phyloP scores from a whole-genome alignment of 768 basidiomycete genomes.

The Termitomyces sp. region DNA sequence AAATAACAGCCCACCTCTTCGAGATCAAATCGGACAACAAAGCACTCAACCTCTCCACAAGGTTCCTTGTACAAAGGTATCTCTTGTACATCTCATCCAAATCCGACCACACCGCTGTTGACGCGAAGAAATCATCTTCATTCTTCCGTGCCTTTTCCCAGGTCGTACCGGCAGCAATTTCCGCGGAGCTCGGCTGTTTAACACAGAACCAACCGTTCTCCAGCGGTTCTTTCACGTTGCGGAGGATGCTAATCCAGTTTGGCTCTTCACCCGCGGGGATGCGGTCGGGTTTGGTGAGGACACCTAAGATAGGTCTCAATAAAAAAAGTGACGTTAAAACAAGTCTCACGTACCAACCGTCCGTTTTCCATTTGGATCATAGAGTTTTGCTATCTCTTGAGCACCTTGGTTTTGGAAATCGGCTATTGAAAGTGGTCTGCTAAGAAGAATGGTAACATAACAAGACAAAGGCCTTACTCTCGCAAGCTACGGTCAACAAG shows the following conservation, averaged over 20 bases:
- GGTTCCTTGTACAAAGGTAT: constrained; percentile 49
- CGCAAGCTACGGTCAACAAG: constrained; percentile 55
- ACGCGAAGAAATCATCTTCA: constrained; percentile 55
- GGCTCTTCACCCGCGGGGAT: constrained; percentile 50
- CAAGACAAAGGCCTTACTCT: constrained; percentile 38
- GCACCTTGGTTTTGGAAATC: constrained; percentile 81
- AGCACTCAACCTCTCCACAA: constrained; percentile 51
- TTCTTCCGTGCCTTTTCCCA: constrained; percentile 55
- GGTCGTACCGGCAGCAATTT: constrained; percentile 43
- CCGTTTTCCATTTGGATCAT: constrained; percentile 57
- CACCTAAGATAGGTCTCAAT: constrained; percentile 34
- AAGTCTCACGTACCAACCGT: constrained; percentile 42
- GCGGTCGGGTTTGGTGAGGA: constrained; percentile 71
- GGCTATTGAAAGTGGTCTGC: constrained; percentile 32
- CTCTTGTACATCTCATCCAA: constrained; percentile 44
- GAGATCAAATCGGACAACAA: constrained; percentile 60
- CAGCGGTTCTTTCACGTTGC: constrained; percentile 45
- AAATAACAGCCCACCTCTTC: constrained; percentile 38
- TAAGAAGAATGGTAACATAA: neutral
- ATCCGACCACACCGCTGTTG: constrained; percentile 46
- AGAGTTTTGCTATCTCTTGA: constrained; percentile 51
- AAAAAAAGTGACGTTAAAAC: neutral
- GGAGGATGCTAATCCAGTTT: constrained; percentile 51
- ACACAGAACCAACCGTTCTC: constrained; percentile 58
- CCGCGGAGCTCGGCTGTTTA: constrained; percentile 46